Base-by-base conservation (phyloP, 768 basidiomycete species). In the Termitomyces eurrhizus region DNA sequence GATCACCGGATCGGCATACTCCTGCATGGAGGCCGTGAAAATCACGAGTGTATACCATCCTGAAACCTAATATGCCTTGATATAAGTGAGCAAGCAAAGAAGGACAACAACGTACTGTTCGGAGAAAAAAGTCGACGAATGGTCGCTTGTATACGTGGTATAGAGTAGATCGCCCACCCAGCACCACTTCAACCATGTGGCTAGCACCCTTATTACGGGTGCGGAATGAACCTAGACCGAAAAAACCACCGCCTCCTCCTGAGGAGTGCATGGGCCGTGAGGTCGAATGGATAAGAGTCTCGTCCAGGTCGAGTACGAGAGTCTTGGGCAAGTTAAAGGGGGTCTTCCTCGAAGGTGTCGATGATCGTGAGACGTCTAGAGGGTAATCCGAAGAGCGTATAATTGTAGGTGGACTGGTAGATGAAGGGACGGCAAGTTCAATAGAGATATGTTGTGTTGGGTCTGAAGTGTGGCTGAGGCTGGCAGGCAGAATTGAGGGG, bases 71-170 rank as follows among this genome's bases (percentile, higher is more conserved):
- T 46, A 62, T 42, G 61, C 57, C 61, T 57, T 67, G 60, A 73
- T 37, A 60, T n/a, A 16, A 35, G 9, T 11, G 45, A 36, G 33
- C 26, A 18, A 29, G 41, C 12, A 58, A 53, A 26, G 9, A 48
- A 50, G 26, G 12, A n/a, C 42, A 13, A 60, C 16, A 35, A 75
- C 77, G 62, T 63, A 92, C 93, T 80, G 93, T 95, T 64, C 92
- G 82, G 64, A 95, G 78, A 69, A 95, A 95, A 69, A 91, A 96
- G 73, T 99, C 96, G 41, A 93, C 96, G 79, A 94, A 97, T 2
- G 96, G 96, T 62, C 96, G 83, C 74, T 99, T 99, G 77, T 98
- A 98, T 51, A 99, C 96, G 73, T 98, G 96, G 72, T 99, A 99
- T 55, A 95, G 78, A 2, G 93, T 96, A 69, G 90, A 93, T 64